Conservation (phyloP, 2,329 filamentous ascomycete species). For the Torrubiella hemipterigena region DNA sequence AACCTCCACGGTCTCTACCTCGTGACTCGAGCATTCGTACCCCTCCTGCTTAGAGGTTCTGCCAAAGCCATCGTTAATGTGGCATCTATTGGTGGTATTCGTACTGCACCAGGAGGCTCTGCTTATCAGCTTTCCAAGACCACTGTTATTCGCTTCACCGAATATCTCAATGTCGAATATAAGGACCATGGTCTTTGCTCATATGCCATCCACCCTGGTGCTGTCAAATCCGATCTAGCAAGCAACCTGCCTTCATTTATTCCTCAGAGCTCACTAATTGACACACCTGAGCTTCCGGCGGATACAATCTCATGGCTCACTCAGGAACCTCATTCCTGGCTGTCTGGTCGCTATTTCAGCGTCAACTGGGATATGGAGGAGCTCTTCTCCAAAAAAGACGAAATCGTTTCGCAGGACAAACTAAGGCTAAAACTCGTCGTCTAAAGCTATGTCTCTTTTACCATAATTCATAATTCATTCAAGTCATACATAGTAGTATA, state of each 20-base stretch:
- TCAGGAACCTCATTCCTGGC: constrained; percentile 19
- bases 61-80: constrained; percentile 33
- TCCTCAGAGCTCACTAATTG: constrained; percentile 6
- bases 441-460: constrained; percentile 1
- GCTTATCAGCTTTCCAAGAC: constrained; percentile 36
- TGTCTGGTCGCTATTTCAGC: constrained; percentile 21
- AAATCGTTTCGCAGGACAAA: constrained; percentile 20
- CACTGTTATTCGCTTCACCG: constrained; percentile 33
- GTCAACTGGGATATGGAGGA: constrained; percentile 25
- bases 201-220: constrained; percentile 26
- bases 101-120: constrained; percentile 20
- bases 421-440: constrained; percentile 19
- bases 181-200: constrained; percentile 25
- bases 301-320: constrained; percentile 16
- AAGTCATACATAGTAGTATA: too few relatives aligned
- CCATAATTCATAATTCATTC: not conserved
- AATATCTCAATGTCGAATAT: constrained; percentile 34
- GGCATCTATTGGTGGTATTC: constrained; percentile 27
- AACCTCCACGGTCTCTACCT: constrained; percentile 37
- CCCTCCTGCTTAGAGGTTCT: constrained; percentile 21
- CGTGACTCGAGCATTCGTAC: constrained; percentile 33
- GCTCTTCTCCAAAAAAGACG: constrained; percentile 16
- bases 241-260: constrained; percentile 9
- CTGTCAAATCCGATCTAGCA: constrained; percentile 20
- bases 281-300: constrained; percentile 11